Evolutionary conservation across 306 rosid genomes (phyloP), one percentile per base, ranked within the genome.

Genomic region (Quercus agrifolia): DNA sequence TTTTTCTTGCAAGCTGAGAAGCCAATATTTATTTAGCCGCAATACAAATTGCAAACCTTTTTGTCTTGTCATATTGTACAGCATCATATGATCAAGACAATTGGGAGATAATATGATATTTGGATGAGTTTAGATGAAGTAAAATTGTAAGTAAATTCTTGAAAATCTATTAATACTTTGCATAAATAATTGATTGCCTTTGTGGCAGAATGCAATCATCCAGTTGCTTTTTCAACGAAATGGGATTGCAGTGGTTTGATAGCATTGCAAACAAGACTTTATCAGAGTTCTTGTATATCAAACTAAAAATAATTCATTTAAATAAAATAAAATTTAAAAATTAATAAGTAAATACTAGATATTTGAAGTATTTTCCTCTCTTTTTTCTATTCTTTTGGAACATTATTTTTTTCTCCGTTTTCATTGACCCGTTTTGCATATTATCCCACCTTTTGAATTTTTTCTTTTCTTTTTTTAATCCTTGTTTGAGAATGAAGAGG

Each of bases 201-300:
- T 79, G 38, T 85, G 80, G 77, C 76, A 89, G 97, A 85, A 44
- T 79, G 90, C 88, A 14, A 71, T 83, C 19, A 84, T 87, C 30
- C 83, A 82, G 44, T 63, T 81, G 72, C 94, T 93, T 72, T 90
- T 91, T 84, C 86, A 86, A 81, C 88, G 92, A 66, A 84, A 82
- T 35, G 44, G 89, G 89, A 20, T 85, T 89, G 38, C 89, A 86
- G 76, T 86, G 88, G 96, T 87, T 91, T 73, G 91, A 88, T 79
- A 64, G 6, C 80, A 77, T 91, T 71, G 92, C 88, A 51, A 78
- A 87, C 84, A 86, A 88, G 82, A 76, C 62, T 5, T 38, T 91
- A 67, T 80, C 91, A 66, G 81, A 87, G 21, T 71, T 87, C 57
- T 68, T 88, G 94, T 91, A 89, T 2, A 25, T 25, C 35, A 25